Evolutionary conservation across 257 asterid genomes (phyloP).

Genomic region (Euphrasia confusa): DNA sequence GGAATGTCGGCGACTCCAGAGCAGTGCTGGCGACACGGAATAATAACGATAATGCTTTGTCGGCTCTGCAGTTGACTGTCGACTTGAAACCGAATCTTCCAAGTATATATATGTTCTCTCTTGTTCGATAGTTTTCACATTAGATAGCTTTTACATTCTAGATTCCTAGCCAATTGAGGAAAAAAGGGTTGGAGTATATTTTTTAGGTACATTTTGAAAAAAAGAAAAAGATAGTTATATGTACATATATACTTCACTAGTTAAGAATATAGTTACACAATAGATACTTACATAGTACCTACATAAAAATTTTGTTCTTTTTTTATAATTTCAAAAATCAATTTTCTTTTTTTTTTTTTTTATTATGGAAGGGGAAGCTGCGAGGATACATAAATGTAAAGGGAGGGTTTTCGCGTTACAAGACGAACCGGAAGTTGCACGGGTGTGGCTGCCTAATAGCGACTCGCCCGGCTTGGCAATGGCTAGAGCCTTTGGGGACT

Average conservation of each 20-base stretch:
- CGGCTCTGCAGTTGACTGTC: conserved; percentile 86
- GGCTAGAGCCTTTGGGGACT: conserved; percentile 99
- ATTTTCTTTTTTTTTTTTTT: no score
- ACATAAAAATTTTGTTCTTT: no score
- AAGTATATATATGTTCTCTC: conserved; percentile 35
- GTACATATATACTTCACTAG: no score
- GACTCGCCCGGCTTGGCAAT: conserved; percentile 98
- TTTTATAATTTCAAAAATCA: no score
- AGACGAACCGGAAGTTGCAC: conserved; percentile 99
- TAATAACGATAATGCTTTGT: conserved; percentile 61
- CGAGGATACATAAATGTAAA: conserved; percentile 86
- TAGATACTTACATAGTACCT: no score
- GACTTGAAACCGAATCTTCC: conserved; percentile 99
- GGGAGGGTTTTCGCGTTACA: conserved; percentile 97
- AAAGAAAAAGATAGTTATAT: no score
- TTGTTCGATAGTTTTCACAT: not conserved
- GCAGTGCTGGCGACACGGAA: conserved; percentile 89
- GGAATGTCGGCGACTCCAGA: conserved; percentile 95
- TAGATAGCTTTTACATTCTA: no score
- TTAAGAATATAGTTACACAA: no score
- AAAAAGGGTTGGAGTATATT: no score
- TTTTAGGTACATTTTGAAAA: no score
- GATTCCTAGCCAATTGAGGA: no score
- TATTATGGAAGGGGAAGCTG: conserved; percentile 71
- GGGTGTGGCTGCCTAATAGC: conserved; percentile 97